phyloP scores from a whole-genome alignment of 805 yeast species.

The Cyberlindnera xishuangbannaensis region DNA sequence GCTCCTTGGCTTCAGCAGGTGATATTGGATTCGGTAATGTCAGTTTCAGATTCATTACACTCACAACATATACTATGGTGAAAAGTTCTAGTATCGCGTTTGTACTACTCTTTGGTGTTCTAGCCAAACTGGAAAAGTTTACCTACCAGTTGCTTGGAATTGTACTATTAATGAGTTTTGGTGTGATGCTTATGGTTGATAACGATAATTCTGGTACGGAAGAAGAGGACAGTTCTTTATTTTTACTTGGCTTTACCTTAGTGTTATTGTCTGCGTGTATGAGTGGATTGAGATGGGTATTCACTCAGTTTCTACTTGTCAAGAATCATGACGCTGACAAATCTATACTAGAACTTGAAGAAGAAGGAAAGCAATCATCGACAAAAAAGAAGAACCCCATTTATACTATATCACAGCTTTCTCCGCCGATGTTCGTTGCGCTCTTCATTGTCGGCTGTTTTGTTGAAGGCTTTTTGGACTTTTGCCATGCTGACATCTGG shows the following conservation, averaged over 20 bases:
- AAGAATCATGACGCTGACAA: constrained; percentile 37
- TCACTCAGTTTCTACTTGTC: constrained; percentile 77
- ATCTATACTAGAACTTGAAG: neutral
- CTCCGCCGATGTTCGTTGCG: constrained; percentile 75
- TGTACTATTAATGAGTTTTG: constrained; percentile 72
- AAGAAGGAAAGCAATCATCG: neutral
- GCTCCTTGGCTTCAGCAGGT: constrained; percentile 83
- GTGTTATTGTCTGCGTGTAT: constrained; percentile 75
- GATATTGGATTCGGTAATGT: constrained; percentile 93
- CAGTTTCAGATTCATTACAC: constrained; percentile 70
- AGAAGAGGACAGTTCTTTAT: constrained; percentile 16
- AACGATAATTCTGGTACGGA: constrained; percentile 26
- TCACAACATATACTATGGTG: constrained; percentile 87
- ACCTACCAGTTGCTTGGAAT: constrained; percentile 62
- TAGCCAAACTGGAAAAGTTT: constrained; percentile 72
- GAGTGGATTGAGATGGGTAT: constrained; percentile 93
- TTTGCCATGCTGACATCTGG: constrained; percentile 60
- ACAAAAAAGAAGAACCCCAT: constrained; percentile 57
- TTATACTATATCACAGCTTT: constrained; percentile 71
- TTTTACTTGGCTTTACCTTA: constrained; percentile 56
- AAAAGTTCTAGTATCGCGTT: constrained; percentile 85
- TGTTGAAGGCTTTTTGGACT: constrained; percentile 61
- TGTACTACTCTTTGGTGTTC: constrained; percentile 81
- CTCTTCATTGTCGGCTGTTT: constrained; percentile 57
- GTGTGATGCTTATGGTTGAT: constrained; percentile 85